Percentiles rank a stretch among this genome's conserved stretches.
Conservation (phyloP, 2,329 filamentous ascomycete species). For the Calonectria montana region DNA sequence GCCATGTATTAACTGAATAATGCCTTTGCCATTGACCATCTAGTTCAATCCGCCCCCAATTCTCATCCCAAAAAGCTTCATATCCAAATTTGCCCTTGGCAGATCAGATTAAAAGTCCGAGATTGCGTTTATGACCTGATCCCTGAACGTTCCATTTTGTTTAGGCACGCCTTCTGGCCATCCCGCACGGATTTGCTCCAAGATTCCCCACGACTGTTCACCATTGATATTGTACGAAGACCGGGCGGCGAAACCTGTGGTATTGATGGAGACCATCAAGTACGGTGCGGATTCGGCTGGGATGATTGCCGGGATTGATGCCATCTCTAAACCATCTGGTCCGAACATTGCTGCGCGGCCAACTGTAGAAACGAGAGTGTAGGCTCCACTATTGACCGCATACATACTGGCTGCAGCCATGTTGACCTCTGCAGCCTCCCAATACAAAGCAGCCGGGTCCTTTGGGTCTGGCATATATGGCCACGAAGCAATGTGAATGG, state of each 20-base stretch:
- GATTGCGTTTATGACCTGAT: neutral
- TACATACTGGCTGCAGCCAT: constrained; percentile 14
- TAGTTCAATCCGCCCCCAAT: no score
- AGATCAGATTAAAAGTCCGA: neutral
- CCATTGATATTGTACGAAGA: constrained; percentile 3
- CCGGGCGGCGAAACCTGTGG: neutral
- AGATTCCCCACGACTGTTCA: constrained; percentile 14
- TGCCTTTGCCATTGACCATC: no score
- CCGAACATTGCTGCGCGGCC: constrained; percentile 10
- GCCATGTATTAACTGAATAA: no score
- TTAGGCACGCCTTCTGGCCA: constrained; percentile 16
- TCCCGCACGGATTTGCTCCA: neutral
- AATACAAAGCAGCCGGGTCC: neutral
- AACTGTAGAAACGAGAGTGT: neutral
- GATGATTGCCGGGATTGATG: neutral
- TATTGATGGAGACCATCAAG: constrained; percentile 11
- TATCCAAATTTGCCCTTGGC: neutral
- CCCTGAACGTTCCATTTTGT: neutral
- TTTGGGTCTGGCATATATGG: constrained; percentile 4
- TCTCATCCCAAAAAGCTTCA: neutral
- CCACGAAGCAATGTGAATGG: constrained; percentile 13
- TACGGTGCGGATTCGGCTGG: neutral
- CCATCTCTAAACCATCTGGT: constrained; percentile 1
- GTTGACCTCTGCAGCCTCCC: constrained; percentile 12
- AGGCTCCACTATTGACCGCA: constrained; percentile 7